Percentiles rank a stretch among this genome's conserved stretches.
phyloP scores from a whole-genome alignment of 192 early-diverging fungal genomes.

The Dissophora globulifera region DNA sequence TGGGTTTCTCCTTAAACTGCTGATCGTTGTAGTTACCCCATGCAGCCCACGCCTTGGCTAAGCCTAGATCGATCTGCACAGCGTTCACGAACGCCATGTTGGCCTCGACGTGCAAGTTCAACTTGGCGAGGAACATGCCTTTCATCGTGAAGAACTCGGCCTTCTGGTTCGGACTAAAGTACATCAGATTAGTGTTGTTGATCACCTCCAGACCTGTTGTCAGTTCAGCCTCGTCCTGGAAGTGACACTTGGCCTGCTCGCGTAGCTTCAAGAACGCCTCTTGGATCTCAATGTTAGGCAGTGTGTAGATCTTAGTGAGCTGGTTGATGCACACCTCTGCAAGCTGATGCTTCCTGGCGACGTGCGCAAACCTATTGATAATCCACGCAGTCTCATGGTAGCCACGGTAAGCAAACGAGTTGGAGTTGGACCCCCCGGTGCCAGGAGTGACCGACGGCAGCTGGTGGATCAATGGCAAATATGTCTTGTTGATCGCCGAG shows the following conservation, averaged over 20 bases:
- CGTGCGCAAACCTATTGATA: slow-evolving; percentile 98
- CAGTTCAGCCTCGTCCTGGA: slow-evolving; percentile 88
- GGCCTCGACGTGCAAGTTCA: slow-evolving; percentile 87
- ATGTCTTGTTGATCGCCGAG: slow-evolving; percentile 94
- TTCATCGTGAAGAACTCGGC: slow-evolving; percentile 98
- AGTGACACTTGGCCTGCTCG: slow-evolving; percentile 99
- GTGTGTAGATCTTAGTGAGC: slow-evolving; percentile 96
- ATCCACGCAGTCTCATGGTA: slow-evolving; percentile 99
- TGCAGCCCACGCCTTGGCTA: slow-evolving; percentile 96
- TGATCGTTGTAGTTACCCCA: slow-evolving; percentile 97
- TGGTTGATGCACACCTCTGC: slow-evolving; percentile 92
- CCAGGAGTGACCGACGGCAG: slow-evolving; percentile 66
- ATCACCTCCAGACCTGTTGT: slow-evolving; percentile 96
- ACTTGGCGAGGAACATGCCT: slow-evolving; percentile 93
- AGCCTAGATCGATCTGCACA: slow-evolving; percentile 86
- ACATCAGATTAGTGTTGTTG: slow-evolving; percentile 98
- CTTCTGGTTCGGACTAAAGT: slow-evolving; percentile 91
- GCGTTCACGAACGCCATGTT: slow-evolving; percentile 90
- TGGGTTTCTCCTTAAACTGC: slow-evolving; percentile 86
- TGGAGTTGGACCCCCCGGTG: slow-evolving; percentile 65
- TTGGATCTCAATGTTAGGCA: slow-evolving; percentile 99
- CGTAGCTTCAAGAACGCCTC: slow-evolving; percentile 97
- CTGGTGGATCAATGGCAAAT: slow-evolving; percentile 78
- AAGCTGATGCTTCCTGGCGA: slow-evolving; percentile 94
- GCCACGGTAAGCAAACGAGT: slow-evolving; percentile 95